Evolutionary conservation across 257 asterid species (phyloP).

Genomic region (Solanum bulbocastanum): DNA sequence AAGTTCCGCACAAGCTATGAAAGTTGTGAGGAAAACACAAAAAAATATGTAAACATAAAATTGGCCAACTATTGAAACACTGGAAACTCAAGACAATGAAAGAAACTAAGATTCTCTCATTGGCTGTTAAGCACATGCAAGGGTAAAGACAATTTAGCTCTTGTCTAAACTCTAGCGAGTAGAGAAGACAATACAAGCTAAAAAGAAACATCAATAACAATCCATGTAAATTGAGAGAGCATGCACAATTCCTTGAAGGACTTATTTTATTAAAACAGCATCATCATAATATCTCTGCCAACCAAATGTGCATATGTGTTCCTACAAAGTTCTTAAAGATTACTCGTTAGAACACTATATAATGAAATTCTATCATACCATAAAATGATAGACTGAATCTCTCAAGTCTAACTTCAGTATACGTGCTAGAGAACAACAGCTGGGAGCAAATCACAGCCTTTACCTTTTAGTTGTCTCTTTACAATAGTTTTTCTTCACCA

Average conservation of each 20-base stretch:
- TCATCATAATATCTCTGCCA: not conserved
- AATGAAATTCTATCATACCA: not conserved
- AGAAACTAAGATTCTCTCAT: not conserved
- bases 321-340: not conserved
- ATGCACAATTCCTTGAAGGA: not conserved
- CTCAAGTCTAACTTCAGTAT: not conserved
- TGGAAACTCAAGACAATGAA: not conserved
- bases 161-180: not conserved
- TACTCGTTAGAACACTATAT: not conserved
- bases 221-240: not conserved
- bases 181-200: not conserved
- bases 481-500: not conserved
- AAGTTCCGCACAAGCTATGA: not conserved
- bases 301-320: not conserved
- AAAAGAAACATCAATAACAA: not conserved
- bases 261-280: not conserved
- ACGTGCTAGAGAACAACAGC: not conserved
- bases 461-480: not conserved
- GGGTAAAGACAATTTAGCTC: not conserved
- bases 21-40: not conserved
- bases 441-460: not conserved
- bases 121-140: not conserved
- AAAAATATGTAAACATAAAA: not conserved
- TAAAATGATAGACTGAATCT: not conserved
- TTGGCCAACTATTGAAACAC: not conserved